Evolutionary conservation across 2,329 filamentous ascomycete genomes (phyloP).

Genomic region (Cyphellophora attinorum): DNA sequence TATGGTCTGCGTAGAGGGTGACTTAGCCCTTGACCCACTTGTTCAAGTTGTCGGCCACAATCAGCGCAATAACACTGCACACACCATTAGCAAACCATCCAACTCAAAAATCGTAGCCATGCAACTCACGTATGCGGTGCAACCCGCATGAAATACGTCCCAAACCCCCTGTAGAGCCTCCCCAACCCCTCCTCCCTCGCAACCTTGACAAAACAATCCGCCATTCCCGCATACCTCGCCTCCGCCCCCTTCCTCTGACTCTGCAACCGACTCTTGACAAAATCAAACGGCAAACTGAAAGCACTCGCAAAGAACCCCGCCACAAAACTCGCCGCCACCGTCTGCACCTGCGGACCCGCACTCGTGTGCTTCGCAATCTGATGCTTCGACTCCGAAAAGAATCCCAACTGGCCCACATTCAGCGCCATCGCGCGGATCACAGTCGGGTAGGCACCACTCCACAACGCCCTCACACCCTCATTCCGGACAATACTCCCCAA

Average conservation of each 20-base stretch:
- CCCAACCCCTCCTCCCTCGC: constrained; percentile 70
- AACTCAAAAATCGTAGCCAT: background rate
- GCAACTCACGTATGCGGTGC: constrained; percentile 79
- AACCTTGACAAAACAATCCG: constrained; percentile 84
- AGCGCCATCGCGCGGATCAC: constrained; percentile 92
- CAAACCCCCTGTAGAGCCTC: constrained; percentile 94
- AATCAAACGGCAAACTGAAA: constrained; percentile 92
- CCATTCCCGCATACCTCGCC: constrained; percentile 76
- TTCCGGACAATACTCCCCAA: constrained; percentile 65
- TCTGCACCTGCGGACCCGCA: constrained; percentile 59
- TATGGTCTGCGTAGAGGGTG: too few relatives aligned
- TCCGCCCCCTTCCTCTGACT: constrained; percentile 75
- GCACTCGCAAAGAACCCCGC: constrained; percentile 98
- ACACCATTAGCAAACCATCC: background rate
- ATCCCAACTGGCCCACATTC: constrained; percentile 92
- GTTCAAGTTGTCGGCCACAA: constrained; percentile 1
- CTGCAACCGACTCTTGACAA: constrained; percentile 93
- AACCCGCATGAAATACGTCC: constrained; percentile 90
- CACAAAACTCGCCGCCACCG: constrained; percentile 73
- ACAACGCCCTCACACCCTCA: constrained; percentile 74
- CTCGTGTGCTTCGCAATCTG: constrained; percentile 66
- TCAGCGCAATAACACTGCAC: constrained; percentile 1
- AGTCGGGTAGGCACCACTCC: constrained; percentile 81
- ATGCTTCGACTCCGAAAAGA: constrained; percentile 91
- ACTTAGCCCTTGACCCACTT: too few relatives aligned